Conservation (phyloP, 2,329 filamentous ascomycete genomes). For the Lecanicillium sp. region DNA sequence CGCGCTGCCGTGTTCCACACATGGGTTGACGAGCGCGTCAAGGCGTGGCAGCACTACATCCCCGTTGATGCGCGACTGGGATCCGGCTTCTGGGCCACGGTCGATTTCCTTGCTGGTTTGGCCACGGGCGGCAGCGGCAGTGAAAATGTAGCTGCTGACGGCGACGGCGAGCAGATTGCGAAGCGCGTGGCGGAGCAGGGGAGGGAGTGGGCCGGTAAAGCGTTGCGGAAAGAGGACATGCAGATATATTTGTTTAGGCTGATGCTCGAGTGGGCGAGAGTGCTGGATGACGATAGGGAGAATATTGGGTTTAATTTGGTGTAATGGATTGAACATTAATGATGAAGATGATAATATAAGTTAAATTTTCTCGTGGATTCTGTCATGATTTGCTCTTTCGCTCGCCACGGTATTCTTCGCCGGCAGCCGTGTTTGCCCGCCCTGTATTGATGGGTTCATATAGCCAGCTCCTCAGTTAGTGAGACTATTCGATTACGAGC, state of each 20-base stretch:
- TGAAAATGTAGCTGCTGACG: constrained; percentile 22
- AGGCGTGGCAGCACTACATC: constrained; percentile 57
- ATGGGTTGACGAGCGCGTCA: constrained; percentile 56
- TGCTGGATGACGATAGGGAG: constrained; percentile 49
- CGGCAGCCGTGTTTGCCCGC: too few relatives aligned
- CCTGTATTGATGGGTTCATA: too few relatives aligned
- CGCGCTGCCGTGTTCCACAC: constrained; percentile 55
- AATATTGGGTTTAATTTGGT: constrained; percentile 24
- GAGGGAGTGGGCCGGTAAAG: constrained; percentile 46
- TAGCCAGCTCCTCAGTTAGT: too few relatives aligned
- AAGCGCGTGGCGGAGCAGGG: constrained; percentile 25
- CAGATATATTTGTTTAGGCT: constrained; percentile 68
- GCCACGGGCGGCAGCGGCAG: background rate
- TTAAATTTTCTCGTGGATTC: too few relatives aligned
- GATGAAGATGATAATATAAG: too few relatives aligned
- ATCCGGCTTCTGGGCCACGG: constrained; percentile 55
- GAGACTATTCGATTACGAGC: too few relatives aligned
- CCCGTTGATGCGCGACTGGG: constrained; percentile 44
- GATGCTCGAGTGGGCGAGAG: constrained; percentile 60
- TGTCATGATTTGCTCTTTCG: too few relatives aligned
- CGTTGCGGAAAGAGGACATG: constrained; percentile 61
- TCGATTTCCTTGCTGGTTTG: constrained; percentile 14
- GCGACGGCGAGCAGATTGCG: constrained; percentile 13
- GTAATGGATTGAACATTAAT: too few relatives aligned
- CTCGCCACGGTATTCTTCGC: too few relatives aligned